phyloP scores from a whole-genome alignment of 768 basidiomycete genomes.

The Termitomyces sp. region DNA sequence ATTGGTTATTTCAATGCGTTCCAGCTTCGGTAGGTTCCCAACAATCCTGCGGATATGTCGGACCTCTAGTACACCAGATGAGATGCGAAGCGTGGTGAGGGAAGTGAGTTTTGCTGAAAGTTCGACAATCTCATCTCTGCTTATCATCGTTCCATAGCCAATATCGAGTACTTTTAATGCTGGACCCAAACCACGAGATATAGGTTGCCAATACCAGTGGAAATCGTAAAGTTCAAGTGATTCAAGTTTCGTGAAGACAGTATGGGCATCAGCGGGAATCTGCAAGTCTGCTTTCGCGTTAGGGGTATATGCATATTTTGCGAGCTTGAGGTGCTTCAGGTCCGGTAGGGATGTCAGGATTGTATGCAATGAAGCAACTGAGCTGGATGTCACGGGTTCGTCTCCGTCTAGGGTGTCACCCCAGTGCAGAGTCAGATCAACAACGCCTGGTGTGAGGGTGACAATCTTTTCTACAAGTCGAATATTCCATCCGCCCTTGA shows the following conservation, averaged over 20 bases:
- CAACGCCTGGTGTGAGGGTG: too few species aligned
- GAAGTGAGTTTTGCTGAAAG: neutral
- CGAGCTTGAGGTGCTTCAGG: neutral
- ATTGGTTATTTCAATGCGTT: neutral
- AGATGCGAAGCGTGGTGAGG: neutral
- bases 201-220: too few species aligned
- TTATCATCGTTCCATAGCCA: neutral
- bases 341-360: too few species aligned
- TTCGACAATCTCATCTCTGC: neutral
- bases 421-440: neutral
- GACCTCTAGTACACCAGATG: neutral
- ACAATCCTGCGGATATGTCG: neutral
- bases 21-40: neutral
- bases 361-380: neutral
- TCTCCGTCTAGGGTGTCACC: neutral
- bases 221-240: neutral
- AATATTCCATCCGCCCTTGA: neutral
- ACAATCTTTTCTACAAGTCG: neutral
- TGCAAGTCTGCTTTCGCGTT: neutral
- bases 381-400: neutral
- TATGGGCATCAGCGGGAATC: neutral
- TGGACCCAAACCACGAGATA: too few species aligned
- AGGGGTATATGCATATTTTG: neutral
- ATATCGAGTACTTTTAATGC: neutral
- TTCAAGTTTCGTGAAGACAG: neutral